Base-by-base conservation (phyloP, 1,284 basidiomycete genomes). In the Neolentinus lepideus region DNA sequence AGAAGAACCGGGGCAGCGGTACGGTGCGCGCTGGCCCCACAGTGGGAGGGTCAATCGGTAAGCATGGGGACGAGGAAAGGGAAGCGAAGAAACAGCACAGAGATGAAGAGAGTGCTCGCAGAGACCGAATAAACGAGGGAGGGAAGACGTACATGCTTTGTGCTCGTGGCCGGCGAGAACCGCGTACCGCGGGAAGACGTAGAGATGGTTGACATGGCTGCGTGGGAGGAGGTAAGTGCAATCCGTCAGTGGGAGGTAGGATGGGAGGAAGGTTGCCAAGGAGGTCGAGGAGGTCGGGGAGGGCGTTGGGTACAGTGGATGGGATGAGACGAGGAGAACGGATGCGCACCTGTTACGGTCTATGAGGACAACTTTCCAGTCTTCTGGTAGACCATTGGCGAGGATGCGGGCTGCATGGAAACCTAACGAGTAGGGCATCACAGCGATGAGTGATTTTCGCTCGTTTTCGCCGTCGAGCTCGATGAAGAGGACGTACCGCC, bases 151-250 rank as follows among this genome's bases (percentile, higher is more conserved):
- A 78, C 84, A 85, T 19, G 84, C 83, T 72, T 88, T 88, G 71
- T 88, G 81, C 68, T 87, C 85, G 63, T 88, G 83, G 29, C 80
- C 79, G 4, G 83, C 76, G 8, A 88, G 72, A 12, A 87, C 79
- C 9, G 81, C 77, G 60, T 81, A 80, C 51, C 86, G 76, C 2
- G 86, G 83, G 52, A 87, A 74, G 53, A 80, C 78, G 66, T 87
- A 85, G 3, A 84, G 72, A 63, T 84, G 77, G 47, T 50, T 86
- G 11, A 68, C 72, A 75, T 64, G 29, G 43, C 36, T 61, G 54
- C 33, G 31, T 3, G 11, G 58, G 38, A 9, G 16, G 16, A 21
- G 29, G 29, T 31, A 45, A 4, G 54, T 55, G 22, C 56, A 33
- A 31, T n/a, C 22, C 24, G 45, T 9, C 24, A 54, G 27, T 25